Base-by-base conservation (phyloP, 768 basidiomycete genomes). In the Sutorius australiensis region DNA sequence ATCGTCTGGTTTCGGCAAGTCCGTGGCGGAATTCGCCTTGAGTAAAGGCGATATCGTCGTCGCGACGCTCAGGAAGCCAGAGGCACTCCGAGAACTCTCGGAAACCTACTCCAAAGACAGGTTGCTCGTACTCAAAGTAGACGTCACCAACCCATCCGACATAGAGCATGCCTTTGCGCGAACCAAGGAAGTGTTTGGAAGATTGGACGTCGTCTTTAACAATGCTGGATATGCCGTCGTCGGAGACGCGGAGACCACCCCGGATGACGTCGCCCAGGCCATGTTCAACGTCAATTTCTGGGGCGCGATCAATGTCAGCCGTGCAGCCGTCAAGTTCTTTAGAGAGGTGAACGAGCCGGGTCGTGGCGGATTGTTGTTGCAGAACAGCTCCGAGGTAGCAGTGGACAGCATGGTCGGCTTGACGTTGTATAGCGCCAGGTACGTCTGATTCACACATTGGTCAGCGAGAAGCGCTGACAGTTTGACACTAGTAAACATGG, bases 1-100 rank as follows among this genome's bases (percentile, higher is more conserved):
- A n/a, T 72, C 70, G 0, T 63, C 72, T 6, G 75, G 77, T 9
- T 66, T 78, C 40, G 77, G 76, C 11, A 68, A 61, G 27, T 38
- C 54, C 14, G 57, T 73, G 47, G 60, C 65, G 1, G 69, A 75
- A 51, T 49, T 34, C 16, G 64, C 65, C 38, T 66, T 78, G 38
- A 50, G 43, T 11, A 56, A 60, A 6, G 76, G 76, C 19, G 72
- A 74, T 45, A 69, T 61, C 13, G 75, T 60, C 36, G 67, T 77
- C 42, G 77, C 78, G 6, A 76, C 77, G 17, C 63, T 75, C 38
- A 72, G 77, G 41, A 72, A 63, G 33, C 75, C 77, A 2, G 68
- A 59, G 17, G 34, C 47, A 8, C 63, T 64, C 33, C 33, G 48
- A 11, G 36, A 55, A 0, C 53, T 58, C 31, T 37, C 45, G 1